Base-by-base conservation (phyloP, 371 early-diverging fungal species). In the Mucor sp. region DNA sequence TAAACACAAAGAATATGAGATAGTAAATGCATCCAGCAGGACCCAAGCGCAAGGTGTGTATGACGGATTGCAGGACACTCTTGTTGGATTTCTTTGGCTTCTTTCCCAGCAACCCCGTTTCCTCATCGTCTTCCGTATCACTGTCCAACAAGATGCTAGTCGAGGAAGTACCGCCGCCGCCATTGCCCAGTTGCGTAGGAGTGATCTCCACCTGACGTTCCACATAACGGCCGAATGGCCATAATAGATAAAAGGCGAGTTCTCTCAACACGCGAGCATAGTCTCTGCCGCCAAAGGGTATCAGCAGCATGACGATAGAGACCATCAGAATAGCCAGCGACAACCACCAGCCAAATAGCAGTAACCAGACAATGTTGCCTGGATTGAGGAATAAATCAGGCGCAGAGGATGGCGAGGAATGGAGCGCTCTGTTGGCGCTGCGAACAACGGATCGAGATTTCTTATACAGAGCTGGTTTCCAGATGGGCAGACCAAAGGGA, bases 381-480 rank as follows among this genome's bases (percentile, higher is more conserved):
- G 91, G 85, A 48, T 87, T 87, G 37, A 94, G 75, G 62, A 87
- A 90, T 14, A 90, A 69, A 53, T 86, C 86, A 7, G 72, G 78
- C 2, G 80, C 75, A 0, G 88, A 80, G 44, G 89, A 82, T 3
- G 94, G 94, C 23, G 82, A 84, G 0, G 90, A 86, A 67, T 96
- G 97, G 56, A 98, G 79, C 4, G 94, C 95, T 17, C 84, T 76
- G 65, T 94, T 89, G 48, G 93, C 94, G 6, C 85, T 86, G 1
- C 88, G 86, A 27, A 90, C 89, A 60, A 97, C 92, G 8, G 92
- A 90, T 27, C 98, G 91, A n/a, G 89, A 84, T 72, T 98, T 98
- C 62, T 95, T 94, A 84, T 97, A 98, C 28, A 98, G 84, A 5
- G 97, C 97, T 11, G 96, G 95, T 74, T 98, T 98, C 98, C 98